Conservation (phyloP, 768 basidiomycete species). For the Tremella mesenterica region DNA sequence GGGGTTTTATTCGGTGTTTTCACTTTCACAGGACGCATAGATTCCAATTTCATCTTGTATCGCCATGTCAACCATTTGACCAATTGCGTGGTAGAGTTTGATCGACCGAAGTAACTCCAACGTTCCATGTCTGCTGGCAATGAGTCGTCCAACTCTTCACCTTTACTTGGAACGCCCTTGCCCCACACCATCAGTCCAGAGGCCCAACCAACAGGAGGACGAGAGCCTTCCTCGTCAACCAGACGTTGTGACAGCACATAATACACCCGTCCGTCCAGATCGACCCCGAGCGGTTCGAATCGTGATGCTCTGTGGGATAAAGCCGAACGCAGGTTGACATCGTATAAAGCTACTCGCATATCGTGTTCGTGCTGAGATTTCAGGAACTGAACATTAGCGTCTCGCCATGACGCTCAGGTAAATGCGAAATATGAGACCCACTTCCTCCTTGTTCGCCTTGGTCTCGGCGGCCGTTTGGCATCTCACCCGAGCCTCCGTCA, state of each 20-base stretch:
- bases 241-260: slow-evolving; percentile 14
- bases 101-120: slow-evolving; percentile 31
- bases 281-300: slow-evolving; percentile 20
- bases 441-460: slow-evolving; percentile 14
- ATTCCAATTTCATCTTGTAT: slow-evolving; percentile 4
- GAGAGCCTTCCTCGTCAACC: slow-evolving; percentile 14
- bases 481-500: slow-evolving; percentile 13
- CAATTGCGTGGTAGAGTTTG: slow-evolving; percentile 9
- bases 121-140: slow-evolving; percentile 10
- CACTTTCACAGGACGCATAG: slow-evolving; percentile 5
- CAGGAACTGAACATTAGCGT: slow-evolving; percentile 3
- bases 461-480: slow-evolving; percentile 16
- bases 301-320: slow-evolving; percentile 11
- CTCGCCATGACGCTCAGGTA: neutral
- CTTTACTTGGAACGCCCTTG: slow-evolving; percentile 6
- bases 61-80: slow-evolving; percentile 18
- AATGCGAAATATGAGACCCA: slow-evolving; percentile 2
- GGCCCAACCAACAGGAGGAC: slow-evolving; percentile 28
- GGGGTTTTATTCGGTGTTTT: neutral
- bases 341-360: neutral
- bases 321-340: slow-evolving; percentile 20
- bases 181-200: slow-evolving; percentile 28
- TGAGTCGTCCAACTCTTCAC: neutral
- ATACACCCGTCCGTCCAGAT: slow-evolving; percentile 27
- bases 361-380: slow-evolving; percentile 8